A percentile compares a stretch with the other conserved stretches of the same genome.
phyloP scores from a whole-genome alignment of 176 grass and related monocot species.

The Elymus sibiricus region DNA sequence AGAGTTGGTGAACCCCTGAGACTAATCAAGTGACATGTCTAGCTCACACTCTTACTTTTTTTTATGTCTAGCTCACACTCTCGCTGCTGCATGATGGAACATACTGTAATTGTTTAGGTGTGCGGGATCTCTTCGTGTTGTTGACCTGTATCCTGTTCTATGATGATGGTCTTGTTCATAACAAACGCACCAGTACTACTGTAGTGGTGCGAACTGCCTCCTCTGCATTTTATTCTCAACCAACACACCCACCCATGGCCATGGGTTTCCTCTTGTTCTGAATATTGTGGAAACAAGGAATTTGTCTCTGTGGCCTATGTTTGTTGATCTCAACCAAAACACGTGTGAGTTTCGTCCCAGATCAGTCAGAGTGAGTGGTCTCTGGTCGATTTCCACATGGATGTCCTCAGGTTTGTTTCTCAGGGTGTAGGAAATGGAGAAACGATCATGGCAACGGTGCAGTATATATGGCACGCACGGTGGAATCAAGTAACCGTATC shows the following conservation, averaged over 20 bases:
- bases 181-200: neutral
- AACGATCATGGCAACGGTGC: neutral
- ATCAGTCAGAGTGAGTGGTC: too few species aligned
- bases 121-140: slow-evolving; percentile 19
- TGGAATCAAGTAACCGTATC: neutral
- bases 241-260: neutral
- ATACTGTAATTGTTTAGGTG: slow-evolving; percentile 24
- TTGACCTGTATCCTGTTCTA: slow-evolving; percentile 30
- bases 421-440: neutral
- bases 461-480: too few species aligned
- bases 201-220: neutral
- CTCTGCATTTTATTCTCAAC: slow-evolving; percentile 9
- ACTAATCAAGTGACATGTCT: slow-evolving; percentile 20
- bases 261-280: neutral
- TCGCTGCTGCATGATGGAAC: neutral
- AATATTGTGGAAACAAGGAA: neutral
- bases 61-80: slow-evolving; percentile 1
- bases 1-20: slow-evolving; percentile 25
- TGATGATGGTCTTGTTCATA: slow-evolving; percentile 8
- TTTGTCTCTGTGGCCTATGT: too few species aligned
- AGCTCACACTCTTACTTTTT: neutral
- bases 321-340: neutral
- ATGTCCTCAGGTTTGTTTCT: too few species aligned
- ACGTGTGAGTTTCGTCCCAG: neutral
- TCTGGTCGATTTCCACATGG: too few species aligned